Evolutionary conservation across 768 basidiomycete species (phyloP).

Genomic region (Naganishia vishniacii): DNA sequence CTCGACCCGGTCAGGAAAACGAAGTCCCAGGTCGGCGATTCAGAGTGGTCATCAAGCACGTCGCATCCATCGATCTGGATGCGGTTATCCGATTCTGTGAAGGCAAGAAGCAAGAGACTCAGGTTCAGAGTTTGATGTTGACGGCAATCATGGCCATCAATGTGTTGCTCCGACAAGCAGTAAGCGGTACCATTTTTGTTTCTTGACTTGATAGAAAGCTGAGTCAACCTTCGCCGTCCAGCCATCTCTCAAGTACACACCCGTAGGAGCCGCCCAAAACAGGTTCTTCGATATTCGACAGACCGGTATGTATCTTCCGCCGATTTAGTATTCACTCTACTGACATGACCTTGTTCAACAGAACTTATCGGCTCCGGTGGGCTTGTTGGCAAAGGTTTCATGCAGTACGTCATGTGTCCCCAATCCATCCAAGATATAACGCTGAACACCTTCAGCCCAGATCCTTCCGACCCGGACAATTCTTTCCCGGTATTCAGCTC

Average conservation of each 20-base stretch:
- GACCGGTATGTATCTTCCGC: slow-evolving; percentile 24
- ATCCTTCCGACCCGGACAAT: slow-evolving; percentile 45
- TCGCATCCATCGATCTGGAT: slow-evolving; percentile 39
- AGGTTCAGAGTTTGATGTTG: slow-evolving; percentile 35
- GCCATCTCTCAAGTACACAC: slow-evolving; percentile 23
- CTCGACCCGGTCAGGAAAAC: slow-evolving; percentile 32
- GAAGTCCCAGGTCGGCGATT: slow-evolving; percentile 34
- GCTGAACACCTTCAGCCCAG: slow-evolving; percentile 23
- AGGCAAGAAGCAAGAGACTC: slow-evolving; percentile 36
- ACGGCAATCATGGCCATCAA: slow-evolving; percentile 45
- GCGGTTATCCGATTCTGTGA: slow-evolving; percentile 39
- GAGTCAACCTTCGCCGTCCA: background rate
- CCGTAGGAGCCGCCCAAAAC: slow-evolving; percentile 41
- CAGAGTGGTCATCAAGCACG: slow-evolving; percentile 43
- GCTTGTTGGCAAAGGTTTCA: slow-evolving; percentile 47
- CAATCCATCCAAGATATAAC: background rate
- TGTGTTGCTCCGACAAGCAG: slow-evolving; percentile 38
- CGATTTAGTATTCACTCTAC: background rate
- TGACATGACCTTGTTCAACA: background rate
- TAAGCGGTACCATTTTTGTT: background rate
- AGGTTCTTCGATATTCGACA: slow-evolving; percentile 44
- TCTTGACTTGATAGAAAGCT: background rate
- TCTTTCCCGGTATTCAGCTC: slow-evolving; percentile 43
- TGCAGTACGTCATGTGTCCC: slow-evolving; percentile 35
- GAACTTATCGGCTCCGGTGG: slow-evolving; percentile 41